Conservation (phyloP, 768 basidiomycete genomes). For the Chlorophyllum brunneum region DNA sequence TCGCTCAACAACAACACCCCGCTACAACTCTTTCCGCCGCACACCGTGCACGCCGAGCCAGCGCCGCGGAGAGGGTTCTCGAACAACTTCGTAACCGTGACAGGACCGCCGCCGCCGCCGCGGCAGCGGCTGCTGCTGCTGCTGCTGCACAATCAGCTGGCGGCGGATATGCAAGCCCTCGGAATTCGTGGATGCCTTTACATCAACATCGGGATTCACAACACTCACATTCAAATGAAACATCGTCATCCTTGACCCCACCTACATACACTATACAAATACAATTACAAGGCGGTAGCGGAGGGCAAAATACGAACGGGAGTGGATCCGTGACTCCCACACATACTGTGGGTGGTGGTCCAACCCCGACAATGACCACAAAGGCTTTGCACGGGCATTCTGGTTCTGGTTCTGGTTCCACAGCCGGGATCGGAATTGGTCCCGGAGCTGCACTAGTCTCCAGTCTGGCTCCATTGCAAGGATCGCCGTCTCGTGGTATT, state of each 20-base stretch:
- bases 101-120: conserved; percentile 29
- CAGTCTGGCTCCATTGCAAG: not conserved
- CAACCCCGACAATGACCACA: conserved; percentile 3
- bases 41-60: conserved; percentile 46
- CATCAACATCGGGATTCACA: conserved; percentile 27
- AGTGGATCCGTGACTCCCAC: conserved; percentile 6
- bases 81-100: conserved; percentile 61
- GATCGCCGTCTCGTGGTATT: not conserved
- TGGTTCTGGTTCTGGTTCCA: not conserved
- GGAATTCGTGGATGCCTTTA: conserved; percentile 43
- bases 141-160: not conserved
- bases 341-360: not conserved
- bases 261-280: conserved; percentile 16
- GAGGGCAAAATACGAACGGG: not conserved
- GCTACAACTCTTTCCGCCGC: conserved; percentile 28
- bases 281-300: conserved; percentile 5
- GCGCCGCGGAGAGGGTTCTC: conserved; percentile 66
- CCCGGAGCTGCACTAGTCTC: not conserved
- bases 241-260: conserved; percentile 1
- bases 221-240: conserved; percentile 4
- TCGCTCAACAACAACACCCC: conserved; percentile 10
- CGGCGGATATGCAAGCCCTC: conserved; percentile 19
- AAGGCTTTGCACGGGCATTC: not conserved
- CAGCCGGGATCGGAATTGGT: not conserved
- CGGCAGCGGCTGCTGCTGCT: conserved; percentile 20